Conservation (phyloP, 2,329 filamentous ascomycete genomes). For the Monilinia vaccinii-corymbosi region DNA sequence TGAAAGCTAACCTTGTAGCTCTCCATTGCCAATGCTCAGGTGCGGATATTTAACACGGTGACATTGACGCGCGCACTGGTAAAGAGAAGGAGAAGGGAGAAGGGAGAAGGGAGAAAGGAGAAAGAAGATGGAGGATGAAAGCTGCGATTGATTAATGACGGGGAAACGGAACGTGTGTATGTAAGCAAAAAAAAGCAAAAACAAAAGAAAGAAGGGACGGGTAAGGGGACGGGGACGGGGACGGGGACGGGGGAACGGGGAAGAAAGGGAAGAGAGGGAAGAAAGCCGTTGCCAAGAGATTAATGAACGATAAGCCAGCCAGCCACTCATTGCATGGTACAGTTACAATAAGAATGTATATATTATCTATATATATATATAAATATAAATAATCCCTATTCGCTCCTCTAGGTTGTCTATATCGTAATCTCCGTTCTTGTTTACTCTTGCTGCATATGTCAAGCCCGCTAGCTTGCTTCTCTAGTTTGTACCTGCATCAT, state of each 20-base stretch:
- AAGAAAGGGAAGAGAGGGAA: not conserved
- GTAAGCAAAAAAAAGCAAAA: too few species aligned
- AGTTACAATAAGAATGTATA: too few species aligned
- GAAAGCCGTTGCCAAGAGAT: slow-evolving; percentile 4
- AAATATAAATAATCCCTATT: too few species aligned
- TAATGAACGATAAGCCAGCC: not conserved
- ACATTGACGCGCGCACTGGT: slow-evolving; percentile 9
- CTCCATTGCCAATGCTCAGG: slow-evolving; percentile 6
- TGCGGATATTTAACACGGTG: not conserved
- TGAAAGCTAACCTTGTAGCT: slow-evolving; percentile 8
- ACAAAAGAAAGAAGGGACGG: too few species aligned
- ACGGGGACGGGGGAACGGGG: not conserved
- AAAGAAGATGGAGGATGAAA: not conserved
- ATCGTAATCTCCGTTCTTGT: too few species aligned
- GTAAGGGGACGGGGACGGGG: too few species aligned
- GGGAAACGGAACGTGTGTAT: too few species aligned
- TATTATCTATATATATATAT: too few species aligned
- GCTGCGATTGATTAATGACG: too few species aligned
- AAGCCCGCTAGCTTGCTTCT: not conserved
- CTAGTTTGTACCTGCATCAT: not conserved
- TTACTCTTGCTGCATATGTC: not conserved
- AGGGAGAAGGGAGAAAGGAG: not conserved
- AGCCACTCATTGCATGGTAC: not conserved
- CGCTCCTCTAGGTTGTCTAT: too few species aligned
- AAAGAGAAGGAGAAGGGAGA: not conserved